These are phyloP conservation scores for Apocynum venetum DNA, from an alignment of 257 asterid genomes.

Conservation along the genomic window DNA sequence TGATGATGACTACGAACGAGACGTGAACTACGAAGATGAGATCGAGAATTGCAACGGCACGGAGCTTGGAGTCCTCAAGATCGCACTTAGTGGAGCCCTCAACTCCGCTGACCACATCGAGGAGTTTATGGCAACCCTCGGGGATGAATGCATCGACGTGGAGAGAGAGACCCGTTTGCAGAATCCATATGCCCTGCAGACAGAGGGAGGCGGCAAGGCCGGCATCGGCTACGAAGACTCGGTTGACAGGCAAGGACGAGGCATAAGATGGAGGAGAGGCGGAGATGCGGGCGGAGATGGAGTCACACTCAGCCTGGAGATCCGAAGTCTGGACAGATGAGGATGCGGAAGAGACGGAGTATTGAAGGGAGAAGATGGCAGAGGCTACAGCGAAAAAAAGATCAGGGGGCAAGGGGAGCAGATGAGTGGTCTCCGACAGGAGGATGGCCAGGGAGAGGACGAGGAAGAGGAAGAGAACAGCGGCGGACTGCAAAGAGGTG, in stretches of 20 bases:
- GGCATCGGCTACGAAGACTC: constrained; percentile 57
- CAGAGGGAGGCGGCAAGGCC: constrained; percentile 58
- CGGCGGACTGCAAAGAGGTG: constrained; percentile 73
- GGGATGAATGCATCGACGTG: constrained; percentile 92
- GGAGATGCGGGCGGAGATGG: constrained; percentile 51
- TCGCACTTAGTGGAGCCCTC: constrained; percentile 98
- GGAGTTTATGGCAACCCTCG: constrained; percentile 89
- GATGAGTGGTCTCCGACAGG: constrained; percentile 57
- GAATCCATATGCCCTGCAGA: constrained; percentile 85
- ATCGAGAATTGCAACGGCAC: constrained; percentile 83
- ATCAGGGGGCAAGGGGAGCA: constrained; percentile 66
- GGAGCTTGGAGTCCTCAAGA: constrained; percentile 80
- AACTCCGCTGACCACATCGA: constrained; percentile 82
- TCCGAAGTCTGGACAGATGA: constrained; percentile 82
- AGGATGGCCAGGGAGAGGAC: constrained; percentile 51
- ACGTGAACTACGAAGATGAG: constrained; percentile 67
- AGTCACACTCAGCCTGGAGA: constrained; percentile 72
- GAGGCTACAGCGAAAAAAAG: constrained; percentile 65
- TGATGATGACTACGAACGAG: constrained; percentile 49
- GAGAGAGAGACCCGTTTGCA: constrained; percentile 81
- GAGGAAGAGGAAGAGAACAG: constrained; percentile 60
- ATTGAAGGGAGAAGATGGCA: constrained; percentile 63
- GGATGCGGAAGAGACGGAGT: constrained; percentile 48
- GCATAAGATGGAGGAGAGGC: constrained; percentile 49
- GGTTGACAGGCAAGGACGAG: constrained; percentile 55